A percentile compares a stretch with the other conserved stretches of the same genome.
Evolutionary conservation across 2,329 filamentous ascomycete genomes (phyloP).

Genomic region (Colletotrichum spaethianum): DNA sequence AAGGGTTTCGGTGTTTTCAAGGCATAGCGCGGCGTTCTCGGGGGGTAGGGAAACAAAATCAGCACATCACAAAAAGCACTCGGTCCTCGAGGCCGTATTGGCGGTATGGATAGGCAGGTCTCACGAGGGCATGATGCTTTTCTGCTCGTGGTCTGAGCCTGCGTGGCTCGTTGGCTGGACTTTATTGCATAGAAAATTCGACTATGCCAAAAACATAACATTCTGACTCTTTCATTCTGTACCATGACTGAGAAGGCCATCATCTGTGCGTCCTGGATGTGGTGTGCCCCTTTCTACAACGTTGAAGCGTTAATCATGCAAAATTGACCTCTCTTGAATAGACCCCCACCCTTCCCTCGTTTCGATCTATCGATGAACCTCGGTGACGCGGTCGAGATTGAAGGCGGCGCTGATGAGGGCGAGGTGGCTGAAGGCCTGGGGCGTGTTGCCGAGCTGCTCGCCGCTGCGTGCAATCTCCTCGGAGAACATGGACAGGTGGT

Average conservation of each 20-base stretch:
- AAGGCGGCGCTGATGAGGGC: constrained; percentile 84
- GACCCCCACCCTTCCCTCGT: background rate
- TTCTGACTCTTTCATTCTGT: background rate
- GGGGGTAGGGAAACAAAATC: background rate
- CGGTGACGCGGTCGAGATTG: constrained; percentile 74
- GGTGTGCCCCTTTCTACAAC: background rate
- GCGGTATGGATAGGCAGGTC: background rate
- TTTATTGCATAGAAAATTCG: background rate
- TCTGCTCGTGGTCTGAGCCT: background rate
- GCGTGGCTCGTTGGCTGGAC: background rate
- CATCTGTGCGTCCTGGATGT: background rate
- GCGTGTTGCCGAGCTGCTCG: constrained; percentile 85
- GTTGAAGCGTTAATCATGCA: too few species aligned
- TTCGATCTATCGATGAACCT: constrained; percentile 43
- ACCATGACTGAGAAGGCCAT: too few species aligned
- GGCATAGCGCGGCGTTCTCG: constrained; percentile 43
- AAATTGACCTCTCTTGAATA: too few species aligned
- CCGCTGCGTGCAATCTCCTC: constrained; percentile 83
- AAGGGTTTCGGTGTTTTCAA: constrained; percentile 24
- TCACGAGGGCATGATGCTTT: background rate
- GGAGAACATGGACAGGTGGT: constrained; percentile 84
- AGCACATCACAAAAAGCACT: constrained; percentile 13
- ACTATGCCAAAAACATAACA: background rate
- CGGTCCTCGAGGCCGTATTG: background rate
- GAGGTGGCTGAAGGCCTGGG: constrained; percentile 84